Base-by-base conservation (phyloP, 441 rosid genomes). In the Erodium texanum region DNA sequence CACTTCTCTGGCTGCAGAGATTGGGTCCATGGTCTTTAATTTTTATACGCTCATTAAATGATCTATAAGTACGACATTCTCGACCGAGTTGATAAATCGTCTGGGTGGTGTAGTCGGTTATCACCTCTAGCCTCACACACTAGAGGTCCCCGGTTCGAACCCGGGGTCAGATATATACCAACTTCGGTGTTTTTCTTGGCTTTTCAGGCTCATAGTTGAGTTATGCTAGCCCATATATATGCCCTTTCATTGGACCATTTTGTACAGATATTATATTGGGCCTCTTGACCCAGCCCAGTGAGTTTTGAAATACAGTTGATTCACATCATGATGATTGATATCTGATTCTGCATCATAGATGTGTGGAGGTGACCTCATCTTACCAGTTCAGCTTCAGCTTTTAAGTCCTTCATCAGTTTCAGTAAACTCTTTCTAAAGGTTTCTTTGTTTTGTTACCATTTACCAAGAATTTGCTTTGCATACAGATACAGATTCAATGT, bases 121-220 rank as follows among this genome's bases (percentile, higher is more conserved):
- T 52, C 59, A 52, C 59, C 22, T 19, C 22, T 58, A 58, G 62
- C 10, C 43, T 38, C 43, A 38, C 43, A 38, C 43, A 38, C 43
- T 38, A 38, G 10, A 38, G 43, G 43, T 58, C 62, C 62, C 62
- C 62, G 22, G 62, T 58, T 58, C 62, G 62, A 58, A 58, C 62
- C 62, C 22, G 62, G 62, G 62, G 27, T 58, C 27, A 58, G 62
- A 58, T 88, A 84, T 5, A 14, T n/a, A n/a, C n/a, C n/a, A n/a
- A n/a, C n/a, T n/a, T n/a, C n/a, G n/a, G n/a, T n/a, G n/a, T n/a
- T n/a, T n/a, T n/a, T n/a, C n/a, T n/a, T n/a, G n/a, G n/a, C n/a
- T n/a, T n/a, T n/a, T n/a, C n/a, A n/a, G n/a, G n/a, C n/a, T n/a
- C n/a, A n/a, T n/a, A n/a, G n/a, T 27, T 27, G 29, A 27, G 29